phyloP scores from a whole-genome alignment of 352 stramenopile species.

The Phytophthora sojae region DNA sequence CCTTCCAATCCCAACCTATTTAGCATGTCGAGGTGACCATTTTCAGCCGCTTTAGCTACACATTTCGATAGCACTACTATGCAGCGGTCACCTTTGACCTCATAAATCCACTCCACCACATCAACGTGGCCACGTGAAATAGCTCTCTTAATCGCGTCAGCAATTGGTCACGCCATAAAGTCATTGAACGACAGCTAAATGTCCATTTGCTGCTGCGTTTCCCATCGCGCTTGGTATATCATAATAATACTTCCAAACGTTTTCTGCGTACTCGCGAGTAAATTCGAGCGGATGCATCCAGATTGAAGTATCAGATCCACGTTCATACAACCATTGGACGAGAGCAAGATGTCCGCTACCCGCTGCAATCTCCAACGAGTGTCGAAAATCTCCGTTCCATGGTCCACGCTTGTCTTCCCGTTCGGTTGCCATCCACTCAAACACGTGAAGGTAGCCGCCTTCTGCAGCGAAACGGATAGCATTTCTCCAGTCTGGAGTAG shows the following conservation, averaged over 20 bases:
- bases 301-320: not conserved
- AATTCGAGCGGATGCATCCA: not conserved
- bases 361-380: not conserved
- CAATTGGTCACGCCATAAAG: not conserved
- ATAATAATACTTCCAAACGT: not conserved
- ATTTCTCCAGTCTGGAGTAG: no score
- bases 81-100: no score
- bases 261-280: not conserved
- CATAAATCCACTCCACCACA: no score
- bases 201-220: not conserved
- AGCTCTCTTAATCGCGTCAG: no score
- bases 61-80: no score
- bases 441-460: constrained; percentile 2
- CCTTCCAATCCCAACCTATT: no score
- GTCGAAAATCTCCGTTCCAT: not conserved
- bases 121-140: no score
- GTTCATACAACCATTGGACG: not conserved
- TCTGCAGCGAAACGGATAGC: not conserved
- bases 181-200: not conserved
- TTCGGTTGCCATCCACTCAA: not conserved
- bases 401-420: not conserved
- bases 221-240: not conserved
- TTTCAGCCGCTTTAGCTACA: no score
- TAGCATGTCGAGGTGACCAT: no score
- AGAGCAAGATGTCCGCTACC: not conserved